Conservation (phyloP, 495 filamentous ascomycete species). For the Talaromyces thailandensis region DNA sequence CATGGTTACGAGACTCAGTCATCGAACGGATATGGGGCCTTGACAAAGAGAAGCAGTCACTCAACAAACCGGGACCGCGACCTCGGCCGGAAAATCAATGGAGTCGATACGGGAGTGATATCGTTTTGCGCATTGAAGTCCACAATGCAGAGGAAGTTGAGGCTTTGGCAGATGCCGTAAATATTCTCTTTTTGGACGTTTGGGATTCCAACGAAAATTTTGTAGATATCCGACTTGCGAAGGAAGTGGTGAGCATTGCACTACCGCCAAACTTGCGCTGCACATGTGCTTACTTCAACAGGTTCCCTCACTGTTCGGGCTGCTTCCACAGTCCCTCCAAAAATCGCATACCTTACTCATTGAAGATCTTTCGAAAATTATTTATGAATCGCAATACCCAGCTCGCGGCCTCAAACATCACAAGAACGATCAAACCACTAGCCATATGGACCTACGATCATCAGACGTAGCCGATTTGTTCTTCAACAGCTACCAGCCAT, state of each 20-base stretch:
- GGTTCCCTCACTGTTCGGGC: constrained; percentile 70
- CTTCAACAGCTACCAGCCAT: constrained; percentile 79
- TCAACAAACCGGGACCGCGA: constrained; percentile 14
- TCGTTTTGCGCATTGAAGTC: constrained; percentile 84
- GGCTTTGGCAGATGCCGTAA: constrained; percentile 62
- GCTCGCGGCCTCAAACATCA: constrained; percentile 16
- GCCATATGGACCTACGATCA: constrained; percentile 17
- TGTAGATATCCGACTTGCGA: constrained; percentile 77
- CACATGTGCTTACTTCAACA: constrained; percentile 16
- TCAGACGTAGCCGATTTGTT: constrained; percentile 53
- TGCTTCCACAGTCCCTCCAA: constrained; percentile 69
- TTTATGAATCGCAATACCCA: constrained; percentile 65
- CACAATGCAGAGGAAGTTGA: constrained; percentile 58
- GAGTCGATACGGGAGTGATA: constrained; percentile 65
- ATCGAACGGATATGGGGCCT: constrained; percentile 57
- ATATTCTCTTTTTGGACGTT: constrained; percentile 75
- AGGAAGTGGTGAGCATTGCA: constrained; percentile 55
- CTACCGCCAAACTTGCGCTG: neutral
- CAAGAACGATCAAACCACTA: constrained; percentile 21
- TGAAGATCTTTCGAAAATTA: constrained; percentile 68
- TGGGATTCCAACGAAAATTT: constrained; percentile 78
- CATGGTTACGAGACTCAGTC: constrained; percentile 53
- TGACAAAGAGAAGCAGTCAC: constrained; percentile 14
- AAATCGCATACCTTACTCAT: constrained; percentile 67
- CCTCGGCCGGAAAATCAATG: constrained; percentile 41